Evolutionary conservation across 2,329 filamentous ascomycete genomes (phyloP).

Genomic region (Conoideocrella luteorostrata): DNA sequence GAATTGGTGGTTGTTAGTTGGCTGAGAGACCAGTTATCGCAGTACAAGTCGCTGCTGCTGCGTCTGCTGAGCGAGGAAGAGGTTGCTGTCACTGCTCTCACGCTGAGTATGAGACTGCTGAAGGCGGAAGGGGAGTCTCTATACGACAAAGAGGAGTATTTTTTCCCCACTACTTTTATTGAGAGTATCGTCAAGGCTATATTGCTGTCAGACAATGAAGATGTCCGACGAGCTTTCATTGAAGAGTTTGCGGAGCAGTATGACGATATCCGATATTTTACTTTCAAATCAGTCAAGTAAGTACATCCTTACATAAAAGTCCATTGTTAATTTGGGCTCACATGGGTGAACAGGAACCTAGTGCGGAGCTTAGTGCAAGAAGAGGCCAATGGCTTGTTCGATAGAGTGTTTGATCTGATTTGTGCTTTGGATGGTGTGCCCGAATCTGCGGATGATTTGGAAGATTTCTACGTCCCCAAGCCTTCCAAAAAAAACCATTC

Average conservation of each 20-base stretch:
- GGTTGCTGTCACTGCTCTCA: constrained; percentile 65
- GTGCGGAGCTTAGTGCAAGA: constrained; percentile 18
- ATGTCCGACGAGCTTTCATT: constrained; percentile 64
- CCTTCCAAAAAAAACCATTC: constrained; percentile 63
- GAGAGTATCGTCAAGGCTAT: constrained; percentile 57
- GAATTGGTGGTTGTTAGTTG: constrained; percentile 69
- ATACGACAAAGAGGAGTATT: constrained; percentile 55
- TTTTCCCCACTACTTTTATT: constrained; percentile 64
- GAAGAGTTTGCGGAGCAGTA: constrained; percentile 73
- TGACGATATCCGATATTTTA: constrained; percentile 80
- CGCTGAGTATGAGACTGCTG: constrained; percentile 74
- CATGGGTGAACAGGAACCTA: no score
- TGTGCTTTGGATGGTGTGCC: constrained; percentile 66
- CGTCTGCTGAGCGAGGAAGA: constrained; percentile 55
- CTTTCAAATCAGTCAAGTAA: constrained; percentile 68
- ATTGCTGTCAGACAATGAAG: constrained; percentile 50
- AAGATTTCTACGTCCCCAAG: constrained; percentile 59
- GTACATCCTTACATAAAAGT: no score
- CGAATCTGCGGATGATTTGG: constrained; percentile 56
- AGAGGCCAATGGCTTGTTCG: constrained; percentile 32
- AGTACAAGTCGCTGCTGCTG: constrained; percentile 61
- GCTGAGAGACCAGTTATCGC: constrained; percentile 67
- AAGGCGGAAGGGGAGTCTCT: constrained; percentile 68
- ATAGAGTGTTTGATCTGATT: constrained; percentile 56
- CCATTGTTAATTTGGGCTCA: no score